phyloP scores from a whole-genome alignment of 495 filamentous ascomycete genomes.

The Neurospora sp. region DNA sequence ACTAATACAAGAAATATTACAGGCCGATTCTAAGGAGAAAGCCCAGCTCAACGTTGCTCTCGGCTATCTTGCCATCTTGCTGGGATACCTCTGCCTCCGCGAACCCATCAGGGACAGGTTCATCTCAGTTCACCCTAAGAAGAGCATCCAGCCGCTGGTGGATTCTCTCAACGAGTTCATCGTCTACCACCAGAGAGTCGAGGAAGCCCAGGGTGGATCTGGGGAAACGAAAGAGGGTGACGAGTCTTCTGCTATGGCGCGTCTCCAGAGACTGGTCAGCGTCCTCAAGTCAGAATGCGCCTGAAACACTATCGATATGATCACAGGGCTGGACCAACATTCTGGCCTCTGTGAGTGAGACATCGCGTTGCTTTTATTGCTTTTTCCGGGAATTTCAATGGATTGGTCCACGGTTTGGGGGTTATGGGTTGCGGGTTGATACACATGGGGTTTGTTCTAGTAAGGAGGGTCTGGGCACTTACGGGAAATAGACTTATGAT shows the following conservation, averaged over 20 bases:
- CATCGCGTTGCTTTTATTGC: not conserved
- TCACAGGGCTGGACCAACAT: not conserved
- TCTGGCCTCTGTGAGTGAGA: not conserved
- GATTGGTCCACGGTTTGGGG: not conserved
- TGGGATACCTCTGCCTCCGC: conserved; percentile 68
- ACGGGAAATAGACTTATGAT: not conserved
- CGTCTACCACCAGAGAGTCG: conserved; percentile 63
- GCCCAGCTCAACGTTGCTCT: conserved; percentile 80
- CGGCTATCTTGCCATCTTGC: conserved; percentile 79
- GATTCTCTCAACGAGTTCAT: conserved; percentile 82
- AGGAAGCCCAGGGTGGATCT: conserved; percentile 42
- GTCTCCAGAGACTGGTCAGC: conserved; percentile 47
- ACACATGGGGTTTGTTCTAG: not conserved
- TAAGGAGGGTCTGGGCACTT: not conserved
- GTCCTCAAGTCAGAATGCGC: conserved; percentile 3
- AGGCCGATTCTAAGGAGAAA: conserved; percentile 80
- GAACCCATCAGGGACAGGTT: conserved; percentile 41
- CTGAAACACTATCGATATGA: not conserved
- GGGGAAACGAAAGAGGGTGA: conserved; percentile 32
- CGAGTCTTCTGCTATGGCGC: conserved; percentile 39
- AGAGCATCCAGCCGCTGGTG: conserved; percentile 53
- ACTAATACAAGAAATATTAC: conserved; percentile 1
- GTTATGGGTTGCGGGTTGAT: not conserved
- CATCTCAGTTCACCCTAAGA: conserved; percentile 41
- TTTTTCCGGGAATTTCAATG: not conserved